phyloP scores from a whole-genome alignment of 352 stramenopile genomes.

The Phytophthora sansomeana region DNA sequence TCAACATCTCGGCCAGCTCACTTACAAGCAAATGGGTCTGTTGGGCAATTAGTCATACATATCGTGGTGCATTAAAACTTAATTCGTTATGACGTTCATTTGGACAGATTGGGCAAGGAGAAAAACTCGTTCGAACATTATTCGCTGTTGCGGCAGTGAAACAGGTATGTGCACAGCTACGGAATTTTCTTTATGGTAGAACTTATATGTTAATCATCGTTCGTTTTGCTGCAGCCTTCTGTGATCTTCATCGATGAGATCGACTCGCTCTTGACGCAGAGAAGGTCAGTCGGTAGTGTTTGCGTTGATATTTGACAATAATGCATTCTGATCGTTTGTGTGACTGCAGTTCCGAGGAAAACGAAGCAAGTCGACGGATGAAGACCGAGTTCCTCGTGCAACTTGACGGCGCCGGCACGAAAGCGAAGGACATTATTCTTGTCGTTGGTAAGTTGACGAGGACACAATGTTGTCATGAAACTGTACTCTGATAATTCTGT shows the following conservation, averaged over 20 bases:
- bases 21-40: constrained; percentile 98
- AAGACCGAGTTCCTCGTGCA: constrained; percentile 99
- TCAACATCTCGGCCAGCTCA: constrained; percentile 98
- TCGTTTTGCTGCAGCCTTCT: constrained; percentile 75
- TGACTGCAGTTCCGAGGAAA: constrained; percentile 91
- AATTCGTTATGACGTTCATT: not conserved
- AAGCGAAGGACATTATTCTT: constrained; percentile 91
- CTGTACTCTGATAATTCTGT: not conserved
- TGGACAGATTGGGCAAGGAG: constrained; percentile 96
- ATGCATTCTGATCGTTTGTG: constrained; percentile 9
- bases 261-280: constrained; percentile 97
- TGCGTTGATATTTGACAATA: not conserved
- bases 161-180: constrained; percentile 49
- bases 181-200: no score
- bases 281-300: constrained; percentile 61
- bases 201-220: no score
- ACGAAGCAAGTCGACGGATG: constrained; percentile 97
- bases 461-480: not conserved
- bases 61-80: not conserved
- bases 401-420: constrained; percentile 95
- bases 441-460: constrained; percentile 67
- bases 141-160: constrained; percentile 96
- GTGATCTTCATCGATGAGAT: constrained; percentile 99
- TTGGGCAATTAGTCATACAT: not conserved
- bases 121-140: constrained; percentile 97